Evolutionary conservation across 495 filamentous ascomycete genomes (phyloP).

Genomic region (Neurospora sp.): DNA sequence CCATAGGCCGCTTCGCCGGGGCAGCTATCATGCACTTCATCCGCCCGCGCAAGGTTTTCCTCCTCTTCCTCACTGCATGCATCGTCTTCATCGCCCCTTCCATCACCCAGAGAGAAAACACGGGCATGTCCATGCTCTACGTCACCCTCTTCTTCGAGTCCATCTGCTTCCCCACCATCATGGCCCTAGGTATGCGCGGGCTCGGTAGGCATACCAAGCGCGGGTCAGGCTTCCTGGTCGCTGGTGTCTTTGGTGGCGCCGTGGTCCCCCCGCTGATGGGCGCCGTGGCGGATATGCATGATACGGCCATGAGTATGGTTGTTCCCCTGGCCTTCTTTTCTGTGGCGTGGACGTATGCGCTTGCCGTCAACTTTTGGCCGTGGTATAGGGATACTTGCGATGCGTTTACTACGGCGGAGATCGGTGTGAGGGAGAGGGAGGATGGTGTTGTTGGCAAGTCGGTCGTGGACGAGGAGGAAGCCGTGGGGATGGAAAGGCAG

Average conservation of each 20-base stretch:
- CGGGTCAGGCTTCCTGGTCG: constrained; percentile 55
- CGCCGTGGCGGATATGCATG: constrained; percentile 37
- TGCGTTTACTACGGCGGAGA: constrained; percentile 42
- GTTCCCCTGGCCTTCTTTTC: constrained; percentile 34
- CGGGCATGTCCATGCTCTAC: constrained; percentile 48
- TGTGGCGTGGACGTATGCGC: constrained; percentile 28
- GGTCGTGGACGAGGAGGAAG: constrained; percentile 20
- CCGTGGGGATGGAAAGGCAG: constrained; percentile 6
- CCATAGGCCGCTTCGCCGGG: constrained; percentile 54
- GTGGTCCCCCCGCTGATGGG: constrained; percentile 56
- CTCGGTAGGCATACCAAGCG: constrained; percentile 62
- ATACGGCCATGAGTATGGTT: constrained; percentile 30
- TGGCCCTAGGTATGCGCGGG: constrained; percentile 57
- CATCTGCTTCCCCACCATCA: constrained; percentile 61
- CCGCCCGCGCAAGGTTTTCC: constrained; percentile 43
- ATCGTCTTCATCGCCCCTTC: constrained; percentile 50
- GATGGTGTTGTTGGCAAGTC: constrained; percentile 14
- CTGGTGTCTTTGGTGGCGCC: constrained; percentile 53
- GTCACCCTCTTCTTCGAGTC: constrained; percentile 63
- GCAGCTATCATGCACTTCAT: constrained; percentile 37
- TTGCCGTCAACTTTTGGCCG: constrained; percentile 49
- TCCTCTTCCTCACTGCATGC: constrained; percentile 36
- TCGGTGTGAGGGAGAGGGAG: constrained; percentile 33
- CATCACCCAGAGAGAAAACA: constrained; percentile 41
- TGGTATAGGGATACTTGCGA: constrained; percentile 49